Evolutionary conservation across 306 rosid species (phyloP), one percentile per base, ranked within the genome.

Genomic region (Abrus pulchellus): DNA sequence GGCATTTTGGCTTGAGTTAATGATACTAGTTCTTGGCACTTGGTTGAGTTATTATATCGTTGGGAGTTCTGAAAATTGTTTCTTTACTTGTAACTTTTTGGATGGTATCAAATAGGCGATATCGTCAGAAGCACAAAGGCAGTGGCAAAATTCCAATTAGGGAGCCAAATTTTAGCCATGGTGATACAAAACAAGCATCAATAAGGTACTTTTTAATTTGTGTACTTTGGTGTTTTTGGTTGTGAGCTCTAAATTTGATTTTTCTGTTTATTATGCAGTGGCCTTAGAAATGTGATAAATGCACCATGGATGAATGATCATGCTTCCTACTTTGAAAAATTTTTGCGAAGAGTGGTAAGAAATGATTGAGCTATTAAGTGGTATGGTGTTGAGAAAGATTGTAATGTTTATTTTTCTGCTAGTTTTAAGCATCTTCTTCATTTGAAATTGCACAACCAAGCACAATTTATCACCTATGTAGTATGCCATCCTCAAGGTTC

Each of bases 271-370:
- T 69, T 79, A 4, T 86, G 88, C 88, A 90, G 97, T 78, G 83
- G 74, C 77, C 62, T 82, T 72, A 48, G 67, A 34, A 74, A 79
- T 74, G 45, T 61, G 34, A 77, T 67, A 28, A 68, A 77, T 6
- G 47, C 48, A 9, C 49, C 62, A 5, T 13, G 2, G 13, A 5
- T 13, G 28, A 83, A 75, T 65, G 85, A 60, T 28, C 28, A 30
- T 5, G 12, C 7, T 13, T 75, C 74, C 30, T 27, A 28, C 73
- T 61, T 68, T 40, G 93, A 92, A 82, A 47, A 48, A 76, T 72
- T 89, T 62, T 0, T 92, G 14, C 79, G 90, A 54, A 32, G 13
- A 64, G 75, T 89, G 88, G 94, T 92, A 82, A 50, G 83, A 10
- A 57, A 38, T 59, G 13, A 29, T 48, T 43, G 30, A 76, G 3